Percentiles rank a stretch among this genome's conserved stretches.
These are phyloP conservation scores for Puccinia horiana DNA, from an alignment of 1,284 basidiomycete genomes.

Conservation along the genomic window DNA sequence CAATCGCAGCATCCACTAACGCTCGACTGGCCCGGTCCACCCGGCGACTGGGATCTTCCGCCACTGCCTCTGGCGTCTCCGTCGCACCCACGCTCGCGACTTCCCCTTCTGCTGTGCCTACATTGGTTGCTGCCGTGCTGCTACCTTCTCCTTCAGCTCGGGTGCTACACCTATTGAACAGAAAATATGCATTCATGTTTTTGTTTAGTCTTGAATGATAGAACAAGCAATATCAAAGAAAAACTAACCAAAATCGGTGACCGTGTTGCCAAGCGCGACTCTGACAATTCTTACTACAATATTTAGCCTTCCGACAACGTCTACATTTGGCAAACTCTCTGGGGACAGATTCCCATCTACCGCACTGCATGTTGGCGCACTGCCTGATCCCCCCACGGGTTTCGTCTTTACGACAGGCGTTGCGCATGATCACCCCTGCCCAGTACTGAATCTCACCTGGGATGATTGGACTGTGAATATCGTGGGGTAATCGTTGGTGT, in stretches of 20 bases:
- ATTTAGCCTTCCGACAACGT: slow-evolving; percentile 94
- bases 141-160: slow-evolving; percentile 31
- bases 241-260: slow-evolving; percentile 68
- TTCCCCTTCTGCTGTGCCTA: background rate
- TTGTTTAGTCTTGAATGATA: background rate
- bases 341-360: slow-evolving; percentile 88
- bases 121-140: background rate
- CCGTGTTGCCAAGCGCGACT: slow-evolving; percentile 96
- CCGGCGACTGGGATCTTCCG: background rate
- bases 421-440: slow-evolving; percentile 99
- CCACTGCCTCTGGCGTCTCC: background rate
- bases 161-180: slow-evolving; percentile 25
- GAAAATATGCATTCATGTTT: background rate
- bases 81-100: background rate
- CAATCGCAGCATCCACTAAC: slow-evolving; percentile 46
- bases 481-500: slow-evolving; percentile 80
- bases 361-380: slow-evolving; percentile 97
- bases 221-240: too few species aligned
- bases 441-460: slow-evolving; percentile 95
- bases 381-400: slow-evolving; percentile 87
- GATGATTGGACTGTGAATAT: slow-evolving; percentile 72
- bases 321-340: slow-evolving; percentile 97
- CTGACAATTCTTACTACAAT: slow-evolving; percentile 97
- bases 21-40: slow-evolving; percentile 11
- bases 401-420: slow-evolving; percentile 97